Evolutionary conservation across 306 rosid genomes (phyloP).

Genomic region (Pyrus betulifolia): DNA sequence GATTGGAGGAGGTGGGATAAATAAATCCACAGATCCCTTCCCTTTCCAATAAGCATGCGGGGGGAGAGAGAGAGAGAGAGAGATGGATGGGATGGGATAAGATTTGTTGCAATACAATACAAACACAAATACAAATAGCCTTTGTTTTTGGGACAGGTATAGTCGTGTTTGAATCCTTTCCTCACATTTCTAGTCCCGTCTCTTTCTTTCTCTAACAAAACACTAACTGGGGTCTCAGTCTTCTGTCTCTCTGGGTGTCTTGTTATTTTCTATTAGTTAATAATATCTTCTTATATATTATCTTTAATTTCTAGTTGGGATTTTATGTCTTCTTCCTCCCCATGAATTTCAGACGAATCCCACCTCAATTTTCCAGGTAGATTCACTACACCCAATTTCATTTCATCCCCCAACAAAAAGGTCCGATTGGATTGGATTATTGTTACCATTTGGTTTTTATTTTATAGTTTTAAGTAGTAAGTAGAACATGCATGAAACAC

Average conservation of each 20-base stretch:
- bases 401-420: conserved; percentile 33
- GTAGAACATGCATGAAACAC: conserved; percentile 30
- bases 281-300: conserved; percentile 4
- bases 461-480: conserved; percentile 8
- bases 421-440: conserved; percentile 5
- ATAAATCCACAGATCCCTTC: conserved; percentile 34
- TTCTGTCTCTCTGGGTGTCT: conserved; percentile 28
- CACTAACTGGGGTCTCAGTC: neutral
- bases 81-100: conserved; percentile 45
- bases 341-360: conserved; percentile 49
- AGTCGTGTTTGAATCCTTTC: conserved; percentile 68
- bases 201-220: conserved; percentile 1
- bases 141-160: neutral
- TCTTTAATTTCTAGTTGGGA: conserved; percentile 16
- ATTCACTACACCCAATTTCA: conserved; percentile 53
- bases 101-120: conserved; percentile 32
- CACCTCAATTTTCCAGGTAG: conserved; percentile 95
- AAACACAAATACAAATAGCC: neutral
- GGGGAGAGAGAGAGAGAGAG: neutral
- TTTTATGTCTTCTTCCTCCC: conserved; percentile 39
- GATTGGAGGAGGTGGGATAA: neutral
- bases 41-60: conserved; percentile 52
- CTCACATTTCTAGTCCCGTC: conserved; percentile 33
- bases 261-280: conserved; percentile 9
- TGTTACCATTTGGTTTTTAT: neutral